These are phyloP conservation scores for Boletellus deceptivus DNA, from an alignment of 1,284 basidiomycete genomes.

Conservation along the genomic window DNA sequence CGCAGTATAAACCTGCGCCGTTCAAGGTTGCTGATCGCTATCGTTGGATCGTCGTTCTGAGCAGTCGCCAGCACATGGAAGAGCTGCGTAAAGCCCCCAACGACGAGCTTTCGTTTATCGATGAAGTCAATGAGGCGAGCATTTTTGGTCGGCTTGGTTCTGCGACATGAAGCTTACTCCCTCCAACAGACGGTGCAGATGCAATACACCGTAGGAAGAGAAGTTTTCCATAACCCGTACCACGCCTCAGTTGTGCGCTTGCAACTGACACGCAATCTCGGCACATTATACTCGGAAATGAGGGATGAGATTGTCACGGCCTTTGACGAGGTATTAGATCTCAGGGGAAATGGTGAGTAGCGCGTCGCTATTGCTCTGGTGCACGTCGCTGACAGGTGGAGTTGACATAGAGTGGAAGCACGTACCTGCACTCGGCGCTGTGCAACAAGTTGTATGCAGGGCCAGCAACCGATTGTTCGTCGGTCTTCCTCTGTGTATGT, in stretches of 20 bases:
- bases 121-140: conserved; percentile 36
- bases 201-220: conserved; percentile 30
- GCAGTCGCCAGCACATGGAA: conserved; percentile 36
- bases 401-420: conserved; percentile 27
- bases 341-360: conserved; percentile 12
- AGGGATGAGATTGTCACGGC: conserved; percentile 32
- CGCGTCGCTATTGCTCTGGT: neutral
- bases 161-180: neutral
- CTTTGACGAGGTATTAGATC: conserved; percentile 25
- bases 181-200: conserved; percentile 18
- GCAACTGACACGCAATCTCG: conserved; percentile 34
- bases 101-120: conserved; percentile 37
- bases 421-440: conserved; percentile 18
- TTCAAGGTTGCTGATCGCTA: conserved; percentile 43
- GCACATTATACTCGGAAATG: conserved; percentile 25
- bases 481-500: conserved; percentile 38
- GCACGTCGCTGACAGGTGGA: neutral
- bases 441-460: conserved; percentile 32
- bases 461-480: conserved; percentile 39
- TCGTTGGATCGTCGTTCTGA: conserved; percentile 42
- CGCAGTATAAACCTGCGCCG: conserved; percentile 21
- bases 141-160: neutral
- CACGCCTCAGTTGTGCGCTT: conserved; percentile 26
- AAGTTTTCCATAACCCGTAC: conserved; percentile 27
- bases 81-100: conserved; percentile 42